Conservation (phyloP, 257 asterid genomes). For the Lycium barbarum region DNA sequence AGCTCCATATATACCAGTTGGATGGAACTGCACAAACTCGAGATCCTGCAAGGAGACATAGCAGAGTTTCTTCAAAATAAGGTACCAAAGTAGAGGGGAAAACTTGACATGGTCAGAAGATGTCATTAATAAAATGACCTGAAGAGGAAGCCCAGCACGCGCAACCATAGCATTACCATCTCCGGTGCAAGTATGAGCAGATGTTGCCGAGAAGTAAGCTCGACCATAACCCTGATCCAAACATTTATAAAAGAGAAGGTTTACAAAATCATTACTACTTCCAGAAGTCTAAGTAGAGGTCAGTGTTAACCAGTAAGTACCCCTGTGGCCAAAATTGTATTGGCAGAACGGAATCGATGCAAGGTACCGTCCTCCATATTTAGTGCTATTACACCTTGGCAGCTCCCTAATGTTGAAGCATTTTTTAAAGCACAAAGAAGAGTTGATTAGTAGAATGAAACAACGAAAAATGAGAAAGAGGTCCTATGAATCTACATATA, state of each 20-base stretch:
- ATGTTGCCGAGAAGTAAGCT: slow-evolving; percentile 95
- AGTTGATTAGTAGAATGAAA: slow-evolving; percentile 20
- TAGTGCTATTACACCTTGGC: slow-evolving; percentile 88
- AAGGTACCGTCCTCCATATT: slow-evolving; percentile 99
- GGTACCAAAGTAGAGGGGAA: background rate
- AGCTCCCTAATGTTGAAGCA: slow-evolving; percentile 49
- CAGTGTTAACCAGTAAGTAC: slow-evolving; percentile 44
- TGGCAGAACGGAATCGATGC: slow-evolving; percentile 85
- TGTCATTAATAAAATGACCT: slow-evolving; percentile 51
- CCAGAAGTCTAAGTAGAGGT: slow-evolving; percentile 13
- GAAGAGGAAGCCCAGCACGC: slow-evolving; percentile 96
- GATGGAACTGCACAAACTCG: slow-evolving; percentile 97
- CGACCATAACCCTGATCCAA: slow-evolving; percentile 87
- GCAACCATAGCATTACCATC: slow-evolving; percentile 99
- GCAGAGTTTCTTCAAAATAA: background rate
- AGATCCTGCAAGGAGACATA: slow-evolving; percentile 67
- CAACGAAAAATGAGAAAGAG: slow-evolving; percentile 5
- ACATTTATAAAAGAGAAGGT: background rate
- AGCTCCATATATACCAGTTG: slow-evolving; percentile 99
- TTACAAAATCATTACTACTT: slow-evolving; percentile 4
- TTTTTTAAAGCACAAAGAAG: slow-evolving; percentile 1
- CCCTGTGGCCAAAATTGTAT: slow-evolving; percentile 98
- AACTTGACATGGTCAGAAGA: background rate
- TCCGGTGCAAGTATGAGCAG: slow-evolving; percentile 99
- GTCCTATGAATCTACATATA: background rate